Conservation (phyloP, 176 grass and related monocot genomes). For the Triticum urartu region DNA sequence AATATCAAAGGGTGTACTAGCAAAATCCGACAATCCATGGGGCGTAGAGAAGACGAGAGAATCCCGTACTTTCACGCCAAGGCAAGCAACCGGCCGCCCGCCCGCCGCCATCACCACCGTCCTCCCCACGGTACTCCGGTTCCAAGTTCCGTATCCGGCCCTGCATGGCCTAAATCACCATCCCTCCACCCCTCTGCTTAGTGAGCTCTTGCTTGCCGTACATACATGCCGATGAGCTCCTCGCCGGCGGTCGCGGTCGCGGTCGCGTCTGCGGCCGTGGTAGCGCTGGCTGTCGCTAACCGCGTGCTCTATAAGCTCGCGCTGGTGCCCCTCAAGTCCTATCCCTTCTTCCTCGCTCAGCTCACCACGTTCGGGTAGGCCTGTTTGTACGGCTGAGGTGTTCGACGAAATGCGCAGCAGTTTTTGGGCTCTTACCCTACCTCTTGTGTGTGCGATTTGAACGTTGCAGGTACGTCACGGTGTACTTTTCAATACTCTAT, state of each 20-base stretch:
- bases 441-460: background rate
- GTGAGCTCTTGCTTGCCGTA: background rate
- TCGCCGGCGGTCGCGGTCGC: slow-evolving; percentile 41
- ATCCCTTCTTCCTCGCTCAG: slow-evolving; percentile 92
- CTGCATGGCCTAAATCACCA: background rate
- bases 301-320: slow-evolving; percentile 94
- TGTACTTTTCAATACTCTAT: slow-evolving; percentile 85
- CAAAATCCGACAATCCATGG: background rate
- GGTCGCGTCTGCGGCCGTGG: slow-evolving; percentile 30
- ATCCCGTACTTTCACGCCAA: slow-evolving; percentile 6
- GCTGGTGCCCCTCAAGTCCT: slow-evolving; percentile 78
- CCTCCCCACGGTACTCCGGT: background rate
- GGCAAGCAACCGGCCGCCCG: slow-evolving; percentile 3
- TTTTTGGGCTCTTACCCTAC: background rate
- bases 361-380: slow-evolving; percentile 84
- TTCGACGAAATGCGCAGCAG: slow-evolving; percentile 32
- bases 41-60: background rate
- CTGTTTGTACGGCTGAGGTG: background rate
- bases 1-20: background rate
- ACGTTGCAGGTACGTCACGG: slow-evolving; percentile 60
- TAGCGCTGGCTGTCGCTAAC: slow-evolving; percentile 68
- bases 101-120: background rate
- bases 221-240: slow-evolving; percentile 32
- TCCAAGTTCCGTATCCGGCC: background rate
- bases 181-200: background rate